These are phyloP conservation scores for Lentinus brumalis DNA, from an alignment of 768 basidiomycete species.

Conservation along the genomic window DNA sequence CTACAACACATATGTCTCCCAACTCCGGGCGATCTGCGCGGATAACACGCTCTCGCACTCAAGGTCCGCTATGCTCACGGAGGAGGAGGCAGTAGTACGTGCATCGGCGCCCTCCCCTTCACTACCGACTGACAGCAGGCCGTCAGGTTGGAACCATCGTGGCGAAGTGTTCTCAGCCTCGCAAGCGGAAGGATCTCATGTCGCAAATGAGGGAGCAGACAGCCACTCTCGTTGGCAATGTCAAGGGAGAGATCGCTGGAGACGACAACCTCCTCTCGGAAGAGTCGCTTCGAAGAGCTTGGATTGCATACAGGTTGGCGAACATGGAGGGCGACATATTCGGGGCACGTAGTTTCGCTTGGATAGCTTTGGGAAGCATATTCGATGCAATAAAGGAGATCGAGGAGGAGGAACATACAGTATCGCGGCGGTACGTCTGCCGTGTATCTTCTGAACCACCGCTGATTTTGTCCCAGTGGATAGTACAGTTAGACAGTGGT, in stretches of 20 bases:
- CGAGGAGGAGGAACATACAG: slow-evolving; percentile 36
- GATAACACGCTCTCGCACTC: slow-evolving; percentile 47
- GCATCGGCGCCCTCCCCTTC: too few relatives aligned
- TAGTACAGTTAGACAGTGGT: too few relatives aligned
- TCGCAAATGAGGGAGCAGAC: slow-evolving; percentile 58
- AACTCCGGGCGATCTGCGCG: slow-evolving; percentile 51
- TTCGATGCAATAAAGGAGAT: slow-evolving; percentile 54
- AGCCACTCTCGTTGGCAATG: slow-evolving; percentile 48
- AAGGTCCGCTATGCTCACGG: slow-evolving; percentile 48
- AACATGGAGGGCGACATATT: slow-evolving; percentile 40
- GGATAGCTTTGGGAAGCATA: slow-evolving; percentile 57
- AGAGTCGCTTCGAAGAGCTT: slow-evolving; percentile 48
- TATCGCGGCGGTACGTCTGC: slow-evolving; percentile 1
- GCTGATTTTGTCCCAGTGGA: too few relatives aligned
- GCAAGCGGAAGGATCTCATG: slow-evolving; percentile 54
- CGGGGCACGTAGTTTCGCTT: slow-evolving; percentile 64
- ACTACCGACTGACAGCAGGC: background rate
- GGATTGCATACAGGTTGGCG: slow-evolving; percentile 58
- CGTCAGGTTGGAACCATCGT: slow-evolving; percentile 58
- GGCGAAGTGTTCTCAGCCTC: slow-evolving; percentile 60
- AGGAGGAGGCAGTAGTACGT: slow-evolving; percentile 56
- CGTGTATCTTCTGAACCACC: background rate
- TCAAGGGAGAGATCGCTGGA: slow-evolving; percentile 53
- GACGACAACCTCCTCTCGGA: slow-evolving; percentile 44
- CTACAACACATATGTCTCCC: slow-evolving; percentile 42